Percentiles rank a stretch among this genome's conserved stretches.
phyloP scores from a whole-genome alignment of 2,329 filamentous ascomycete species.

The Fonsecaea erecta region DNA sequence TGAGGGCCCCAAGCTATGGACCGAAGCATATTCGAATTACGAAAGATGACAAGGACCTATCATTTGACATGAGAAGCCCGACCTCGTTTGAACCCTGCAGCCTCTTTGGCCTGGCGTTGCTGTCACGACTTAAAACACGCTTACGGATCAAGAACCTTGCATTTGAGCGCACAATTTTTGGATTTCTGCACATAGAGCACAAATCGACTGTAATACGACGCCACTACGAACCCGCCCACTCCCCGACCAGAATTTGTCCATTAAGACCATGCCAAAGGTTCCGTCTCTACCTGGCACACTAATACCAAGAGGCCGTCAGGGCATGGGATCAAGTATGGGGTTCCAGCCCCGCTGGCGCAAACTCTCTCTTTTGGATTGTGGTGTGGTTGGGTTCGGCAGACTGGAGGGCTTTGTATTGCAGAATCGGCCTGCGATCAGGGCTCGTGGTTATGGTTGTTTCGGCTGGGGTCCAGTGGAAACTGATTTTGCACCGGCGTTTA shows the following conservation, averaged over 20 bases:
- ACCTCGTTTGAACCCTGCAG: constrained; percentile 5
- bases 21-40: constrained; percentile 34
- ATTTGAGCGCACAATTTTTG: constrained; percentile 29
- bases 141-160: constrained; percentile 27
- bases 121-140: constrained; percentile 18
- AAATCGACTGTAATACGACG: background rate
- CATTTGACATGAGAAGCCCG: background rate
- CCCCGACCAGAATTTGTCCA: background rate
- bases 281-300: background rate
- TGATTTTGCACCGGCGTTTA: constrained; percentile 7
- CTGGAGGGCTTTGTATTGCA: background rate
- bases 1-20: constrained; percentile 56
- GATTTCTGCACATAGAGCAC: constrained; percentile 25
- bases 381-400: background rate
- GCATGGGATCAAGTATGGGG: background rate
- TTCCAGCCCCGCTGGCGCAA: background rate
- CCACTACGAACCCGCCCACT: background rate
- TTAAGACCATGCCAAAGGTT: constrained; percentile 6
- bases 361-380: background rate
- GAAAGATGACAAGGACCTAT: constrained; percentile 23
- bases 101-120: constrained; percentile 25
- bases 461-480: background rate
- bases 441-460: background rate
- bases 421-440: background rate
- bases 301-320: constrained; percentile 20